Evolutionary conservation across 192 early-diverging fungal genomes (phyloP).

Genomic region (Spizellomyces punctatus): DNA sequence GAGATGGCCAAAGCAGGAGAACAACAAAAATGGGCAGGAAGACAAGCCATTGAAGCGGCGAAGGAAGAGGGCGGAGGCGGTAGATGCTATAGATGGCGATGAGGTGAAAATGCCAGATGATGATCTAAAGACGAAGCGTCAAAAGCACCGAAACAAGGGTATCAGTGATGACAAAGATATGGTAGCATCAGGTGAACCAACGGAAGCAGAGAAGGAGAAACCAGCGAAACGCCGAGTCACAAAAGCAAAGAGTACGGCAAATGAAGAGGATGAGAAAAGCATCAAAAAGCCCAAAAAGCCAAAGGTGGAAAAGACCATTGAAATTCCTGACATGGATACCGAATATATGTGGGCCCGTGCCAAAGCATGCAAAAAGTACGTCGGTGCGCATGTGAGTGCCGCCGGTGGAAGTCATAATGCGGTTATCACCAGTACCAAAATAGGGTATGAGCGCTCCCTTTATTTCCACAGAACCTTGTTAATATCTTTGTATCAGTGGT

Average conservation of each 20-base stretch:
- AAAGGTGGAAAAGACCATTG: neutral
- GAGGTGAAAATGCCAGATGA: neutral
- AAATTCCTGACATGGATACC: slow-evolving; percentile 15
- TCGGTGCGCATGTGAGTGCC: slow-evolving; percentile 50
- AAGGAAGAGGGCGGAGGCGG: neutral
- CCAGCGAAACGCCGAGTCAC: neutral
- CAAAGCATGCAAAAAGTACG: slow-evolving; percentile 11
- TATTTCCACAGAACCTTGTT: neutral
- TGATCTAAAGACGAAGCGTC: neutral
- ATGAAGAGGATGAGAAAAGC: neutral
- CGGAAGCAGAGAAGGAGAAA: neutral
- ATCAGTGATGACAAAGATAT: neutral
- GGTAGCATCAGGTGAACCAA: neutral
- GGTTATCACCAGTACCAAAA: slow-evolving; percentile 36
- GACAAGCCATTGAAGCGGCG: neutral
- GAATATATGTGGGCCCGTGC: slow-evolving; percentile 26
- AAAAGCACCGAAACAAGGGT: neutral
- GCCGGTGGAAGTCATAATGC: slow-evolving; percentile 43
- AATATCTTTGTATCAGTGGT: slow-evolving; percentile 11
- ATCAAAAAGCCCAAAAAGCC: slow-evolving; percentile 3
- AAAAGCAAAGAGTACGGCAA: neutral
- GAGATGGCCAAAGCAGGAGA: too few relatives aligned
- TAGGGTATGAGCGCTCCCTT: slow-evolving; percentile 25
- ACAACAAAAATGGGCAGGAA: neutral
- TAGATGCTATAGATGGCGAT: neutral